A percentile compares a stretch with the other conserved stretches of the same genome.
Conservation (phyloP, 2,329 filamentous ascomycete species). For the Pochonia chlamydosporia region DNA sequence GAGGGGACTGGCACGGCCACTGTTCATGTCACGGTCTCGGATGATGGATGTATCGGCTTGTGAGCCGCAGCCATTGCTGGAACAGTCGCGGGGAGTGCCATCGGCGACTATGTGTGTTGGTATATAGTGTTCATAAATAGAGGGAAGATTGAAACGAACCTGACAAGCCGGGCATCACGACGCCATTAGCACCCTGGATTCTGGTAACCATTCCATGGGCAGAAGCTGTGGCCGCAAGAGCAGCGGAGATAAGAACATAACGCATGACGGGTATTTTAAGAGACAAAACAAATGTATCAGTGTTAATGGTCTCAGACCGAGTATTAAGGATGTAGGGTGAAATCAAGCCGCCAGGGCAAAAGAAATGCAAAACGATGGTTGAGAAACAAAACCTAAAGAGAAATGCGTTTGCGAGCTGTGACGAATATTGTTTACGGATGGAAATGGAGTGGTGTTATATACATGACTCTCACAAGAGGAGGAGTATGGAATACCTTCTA, state of each 20-base stretch:
- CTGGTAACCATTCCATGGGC: slow-evolving; percentile 54
- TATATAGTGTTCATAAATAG: neutral
- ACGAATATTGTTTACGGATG: no score
- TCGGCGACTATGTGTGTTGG: slow-evolving; percentile 42
- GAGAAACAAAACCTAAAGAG: no score
- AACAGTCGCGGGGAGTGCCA: slow-evolving; percentile 63
- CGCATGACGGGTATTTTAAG: slow-evolving; percentile 20
- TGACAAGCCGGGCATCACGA: slow-evolving; percentile 54
- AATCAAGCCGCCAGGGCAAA: no score
- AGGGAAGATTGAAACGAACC: slow-evolving; percentile 15
- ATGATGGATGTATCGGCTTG: slow-evolving; percentile 68
- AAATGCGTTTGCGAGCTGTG: no score
- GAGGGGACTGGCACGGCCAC: slow-evolving; percentile 48
- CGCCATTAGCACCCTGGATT: slow-evolving; percentile 54
- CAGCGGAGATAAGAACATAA: slow-evolving; percentile 20
- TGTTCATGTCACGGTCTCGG: slow-evolving; percentile 51
- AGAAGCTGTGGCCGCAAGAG: slow-evolving; percentile 41
- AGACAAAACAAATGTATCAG: neutral
- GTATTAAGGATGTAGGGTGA: no score
- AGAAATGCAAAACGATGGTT: no score
- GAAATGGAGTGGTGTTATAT: no score
- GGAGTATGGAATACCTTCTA: no score
- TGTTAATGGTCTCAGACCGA: slow-evolving; percentile 8
- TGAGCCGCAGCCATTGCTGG: slow-evolving; percentile 55
- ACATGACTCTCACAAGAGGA: no score